These are phyloP conservation scores for Golubevia sp. DNA, from an alignment of 1,284 basidiomycete genomes.

Conservation along the genomic window DNA sequence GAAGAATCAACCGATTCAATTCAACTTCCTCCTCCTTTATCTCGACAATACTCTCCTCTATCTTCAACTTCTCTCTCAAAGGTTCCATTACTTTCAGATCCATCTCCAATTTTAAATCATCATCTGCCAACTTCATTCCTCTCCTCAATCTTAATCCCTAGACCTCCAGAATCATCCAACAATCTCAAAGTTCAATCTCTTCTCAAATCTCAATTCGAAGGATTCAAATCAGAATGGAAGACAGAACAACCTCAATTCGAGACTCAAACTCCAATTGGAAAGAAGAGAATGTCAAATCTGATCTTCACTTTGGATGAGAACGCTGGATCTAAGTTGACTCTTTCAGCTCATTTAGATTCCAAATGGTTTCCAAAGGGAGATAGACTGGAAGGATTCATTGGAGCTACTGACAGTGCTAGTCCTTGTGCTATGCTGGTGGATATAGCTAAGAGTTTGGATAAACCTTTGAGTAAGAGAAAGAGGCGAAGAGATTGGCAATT, in stretches of 20 bases:
- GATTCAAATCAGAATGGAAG: slow-evolving; percentile 34
- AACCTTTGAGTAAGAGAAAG: slow-evolving; percentile 30
- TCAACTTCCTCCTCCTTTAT: no score
- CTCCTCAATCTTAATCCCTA: slow-evolving; percentile 50
- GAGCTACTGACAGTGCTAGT: slow-evolving; percentile 95
- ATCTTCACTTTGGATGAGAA: slow-evolving; percentile 85
- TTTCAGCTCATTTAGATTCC: slow-evolving; percentile 94
- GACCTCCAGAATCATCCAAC: slow-evolving; percentile 45
- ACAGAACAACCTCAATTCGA: slow-evolving; percentile 32
- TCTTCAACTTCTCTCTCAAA: background rate
- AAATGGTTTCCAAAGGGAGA: slow-evolving; percentile 82
- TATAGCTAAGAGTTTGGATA: slow-evolving; percentile 42
- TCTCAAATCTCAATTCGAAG: slow-evolving; percentile 30
- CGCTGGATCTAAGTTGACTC: slow-evolving; percentile 79
- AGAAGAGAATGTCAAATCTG: slow-evolving; percentile 82
- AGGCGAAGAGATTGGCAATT: slow-evolving; percentile 12
- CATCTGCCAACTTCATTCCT: slow-evolving; percentile 30
- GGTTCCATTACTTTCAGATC: slow-evolving; percentile 20
- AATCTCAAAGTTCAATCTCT: slow-evolving; percentile 30
- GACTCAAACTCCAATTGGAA: slow-evolving; percentile 76
- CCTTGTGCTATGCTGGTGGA: slow-evolving; percentile 77
- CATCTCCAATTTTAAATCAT: slow-evolving; percentile 27
- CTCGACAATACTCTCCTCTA: slow-evolving; percentile 3
- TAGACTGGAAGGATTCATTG: slow-evolving; percentile 76
- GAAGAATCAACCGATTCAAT: no score